A percentile compares a stretch with the other conserved stretches of the same genome.
Conservation (phyloP, 2,329 filamentous ascomycete genomes). For the Neonectria ditissima region DNA sequence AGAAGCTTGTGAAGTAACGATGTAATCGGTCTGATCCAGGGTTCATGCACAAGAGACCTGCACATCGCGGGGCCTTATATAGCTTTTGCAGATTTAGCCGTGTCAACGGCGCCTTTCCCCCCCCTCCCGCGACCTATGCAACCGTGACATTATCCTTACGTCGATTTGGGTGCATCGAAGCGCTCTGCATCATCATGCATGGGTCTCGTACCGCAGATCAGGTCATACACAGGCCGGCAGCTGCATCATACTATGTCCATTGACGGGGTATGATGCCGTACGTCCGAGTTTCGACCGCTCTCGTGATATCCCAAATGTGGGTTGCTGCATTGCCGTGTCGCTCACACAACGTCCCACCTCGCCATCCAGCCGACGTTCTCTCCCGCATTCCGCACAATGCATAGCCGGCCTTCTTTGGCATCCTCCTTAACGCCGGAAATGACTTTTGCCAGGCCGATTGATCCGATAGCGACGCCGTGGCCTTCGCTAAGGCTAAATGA, state of each 20-base stretch:
- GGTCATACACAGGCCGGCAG: conserved; percentile 1
- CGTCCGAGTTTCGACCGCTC: not conserved
- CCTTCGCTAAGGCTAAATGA: conserved; percentile 85
- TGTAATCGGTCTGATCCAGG: conserved; percentile 11
- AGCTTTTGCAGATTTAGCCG: conserved; percentile 5
- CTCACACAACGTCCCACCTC: conserved; percentile 76
- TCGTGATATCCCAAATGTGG: not conserved
- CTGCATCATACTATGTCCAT: not conserved
- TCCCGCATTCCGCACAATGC: conserved; percentile 85
- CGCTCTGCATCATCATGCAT: conserved; percentile 14
- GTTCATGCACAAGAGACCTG: conserved; percentile 14
- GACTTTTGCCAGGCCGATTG: conserved; percentile 71
- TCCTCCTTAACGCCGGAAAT: conserved; percentile 50
- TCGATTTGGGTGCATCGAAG: not conserved
- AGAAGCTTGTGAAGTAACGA: not conserved
- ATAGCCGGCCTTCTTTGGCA: conserved; percentile 65
- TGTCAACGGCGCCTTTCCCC: conserved; percentile 48
- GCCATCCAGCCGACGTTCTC: conserved; percentile 83
- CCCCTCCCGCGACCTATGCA: conserved; percentile 1
- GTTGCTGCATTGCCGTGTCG: not conserved
- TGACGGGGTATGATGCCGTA: not conserved
- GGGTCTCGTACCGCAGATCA: conserved; percentile 15
- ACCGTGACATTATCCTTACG: conserved; percentile 5
- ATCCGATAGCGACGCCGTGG: conserved; percentile 79
- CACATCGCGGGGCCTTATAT: conserved; percentile 32